A percentile compares a stretch with the other conserved stretches of the same genome.
Conservation (phyloP, 2,329 filamentous ascomycete genomes). For the Cladosporium sp. region DNA sequence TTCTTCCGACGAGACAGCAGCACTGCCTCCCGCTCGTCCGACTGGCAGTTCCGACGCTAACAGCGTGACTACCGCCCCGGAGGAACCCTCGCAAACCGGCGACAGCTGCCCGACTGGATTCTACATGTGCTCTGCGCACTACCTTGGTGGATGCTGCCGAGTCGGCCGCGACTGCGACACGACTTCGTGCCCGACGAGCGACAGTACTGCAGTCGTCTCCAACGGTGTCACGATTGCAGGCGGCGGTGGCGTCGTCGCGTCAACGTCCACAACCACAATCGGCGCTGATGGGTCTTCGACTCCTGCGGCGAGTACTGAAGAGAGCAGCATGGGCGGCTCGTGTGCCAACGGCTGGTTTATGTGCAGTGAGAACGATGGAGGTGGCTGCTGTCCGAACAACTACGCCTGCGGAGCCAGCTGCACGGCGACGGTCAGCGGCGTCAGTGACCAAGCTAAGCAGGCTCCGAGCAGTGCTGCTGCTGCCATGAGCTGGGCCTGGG, state of each 20-base stretch:
- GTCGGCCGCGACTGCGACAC: slow-evolving; percentile 79
- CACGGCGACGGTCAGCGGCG: slow-evolving; percentile 49
- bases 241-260: slow-evolving; percentile 1
- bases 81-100: slow-evolving; percentile 32
- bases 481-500: slow-evolving; percentile 25
- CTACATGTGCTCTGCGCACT: slow-evolving; percentile 80
- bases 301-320: slow-evolving; percentile 26
- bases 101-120: slow-evolving; percentile 75
- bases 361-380: slow-evolving; percentile 59
- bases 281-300: slow-evolving; percentile 19
- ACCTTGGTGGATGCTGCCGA: slow-evolving; percentile 78
- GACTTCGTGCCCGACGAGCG: slow-evolving; percentile 64
- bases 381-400: slow-evolving; percentile 78
- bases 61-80: slow-evolving; percentile 20
- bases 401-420: slow-evolving; percentile 73
- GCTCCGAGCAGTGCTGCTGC: slow-evolving; percentile 33
- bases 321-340: slow-evolving; percentile 24
- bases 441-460: slow-evolving; percentile 46
- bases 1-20: slow-evolving; percentile 35
- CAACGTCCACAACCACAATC: background rate
- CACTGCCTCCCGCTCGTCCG: slow-evolving; percentile 13
- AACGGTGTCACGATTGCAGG: slow-evolving; percentile 59
- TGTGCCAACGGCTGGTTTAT: slow-evolving; percentile 77
- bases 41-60: slow-evolving; percentile 25
- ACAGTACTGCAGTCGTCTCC: slow-evolving; percentile 57